These are phyloP conservation scores for Withania somnifera DNA, from an alignment of 305 asterid species.

Conservation along the genomic window DNA sequence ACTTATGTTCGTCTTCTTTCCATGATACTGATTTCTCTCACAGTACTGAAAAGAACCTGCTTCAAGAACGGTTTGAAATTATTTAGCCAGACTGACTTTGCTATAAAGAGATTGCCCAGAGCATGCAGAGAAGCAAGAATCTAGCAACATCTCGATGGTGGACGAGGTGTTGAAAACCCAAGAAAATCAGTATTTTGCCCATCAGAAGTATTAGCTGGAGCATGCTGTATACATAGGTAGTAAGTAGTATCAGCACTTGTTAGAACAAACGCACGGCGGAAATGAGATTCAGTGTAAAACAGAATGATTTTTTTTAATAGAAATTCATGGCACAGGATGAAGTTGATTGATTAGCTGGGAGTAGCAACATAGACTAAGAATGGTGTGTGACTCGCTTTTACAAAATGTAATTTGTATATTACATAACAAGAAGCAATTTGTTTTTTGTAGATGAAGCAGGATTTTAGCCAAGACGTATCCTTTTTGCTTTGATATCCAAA, in stretches of 20 bases:
- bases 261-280: neutral
- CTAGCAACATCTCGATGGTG: neutral
- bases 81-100: neutral
- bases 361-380: neutral
- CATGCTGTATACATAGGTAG: neutral
- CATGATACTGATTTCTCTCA: neutral
- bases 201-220: neutral
- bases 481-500: no score
- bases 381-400: neutral
- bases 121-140: neutral
- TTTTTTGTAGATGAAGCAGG: neutral
- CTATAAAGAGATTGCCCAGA: neutral
- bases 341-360: neutral
- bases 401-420: neutral
- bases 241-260: neutral
- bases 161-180: neutral
- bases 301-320: neutral
- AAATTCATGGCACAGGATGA: neutral
- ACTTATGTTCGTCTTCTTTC: neutral
- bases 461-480: neutral
- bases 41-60: neutral
- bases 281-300: neutral
- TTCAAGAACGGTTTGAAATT: neutral
- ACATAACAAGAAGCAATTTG: neutral
- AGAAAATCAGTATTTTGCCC: neutral